Percentiles rank a stretch among this genome's conserved stretches.
Evolutionary conservation across 768 basidiomycete genomes (phyloP).

Genomic region (Hysterangium stoloniferum): DNA sequence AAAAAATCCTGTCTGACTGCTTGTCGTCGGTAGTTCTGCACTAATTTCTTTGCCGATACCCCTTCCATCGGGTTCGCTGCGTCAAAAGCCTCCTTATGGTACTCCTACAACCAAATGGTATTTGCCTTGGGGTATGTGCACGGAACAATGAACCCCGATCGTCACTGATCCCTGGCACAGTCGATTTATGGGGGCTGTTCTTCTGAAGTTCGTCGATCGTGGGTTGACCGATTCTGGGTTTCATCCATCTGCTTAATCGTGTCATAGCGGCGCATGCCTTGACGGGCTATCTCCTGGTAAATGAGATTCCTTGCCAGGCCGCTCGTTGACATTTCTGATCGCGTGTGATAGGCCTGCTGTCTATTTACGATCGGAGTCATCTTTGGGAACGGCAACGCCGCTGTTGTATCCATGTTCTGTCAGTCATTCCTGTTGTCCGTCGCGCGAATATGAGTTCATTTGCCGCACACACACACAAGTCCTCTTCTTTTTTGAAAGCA

Average conservation of each 20-base stretch:
- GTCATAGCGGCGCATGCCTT: slow-evolving; percentile 7
- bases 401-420: slow-evolving; percentile 50
- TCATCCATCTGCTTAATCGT: neutral
- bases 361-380: slow-evolving; percentile 45
- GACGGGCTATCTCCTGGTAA: slow-evolving; percentile 8
- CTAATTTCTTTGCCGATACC: slow-evolving; percentile 58
- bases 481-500: slow-evolving; percentile 71
- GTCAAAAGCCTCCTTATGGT: slow-evolving; percentile 51
- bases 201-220: slow-evolving; percentile 59
- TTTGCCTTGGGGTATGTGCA: slow-evolving; percentile 47
- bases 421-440: neutral
- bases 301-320: neutral
- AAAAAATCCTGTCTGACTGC: slow-evolving; percentile 6
- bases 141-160: neutral
- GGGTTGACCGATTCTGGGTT: slow-evolving; percentile 30
- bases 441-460: neutral
- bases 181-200: slow-evolving; percentile 48
- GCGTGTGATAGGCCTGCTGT: slow-evolving; percentile 49
- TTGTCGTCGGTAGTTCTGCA: slow-evolving; percentile 38
- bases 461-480: slow-evolving; percentile 13
- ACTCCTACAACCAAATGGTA: slow-evolving; percentile 66
- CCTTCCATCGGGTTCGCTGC: slow-evolving; percentile 47
- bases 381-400: slow-evolving; percentile 42
- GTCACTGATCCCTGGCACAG: slow-evolving; percentile 25
- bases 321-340: slow-evolving; percentile 20